A percentile compares a stretch with the other conserved stretches of the same genome.
These are phyloP conservation scores for Lithohypha guttulata DNA, from an alignment of 2,329 filamentous ascomycete genomes.

Conservation along the genomic window DNA sequence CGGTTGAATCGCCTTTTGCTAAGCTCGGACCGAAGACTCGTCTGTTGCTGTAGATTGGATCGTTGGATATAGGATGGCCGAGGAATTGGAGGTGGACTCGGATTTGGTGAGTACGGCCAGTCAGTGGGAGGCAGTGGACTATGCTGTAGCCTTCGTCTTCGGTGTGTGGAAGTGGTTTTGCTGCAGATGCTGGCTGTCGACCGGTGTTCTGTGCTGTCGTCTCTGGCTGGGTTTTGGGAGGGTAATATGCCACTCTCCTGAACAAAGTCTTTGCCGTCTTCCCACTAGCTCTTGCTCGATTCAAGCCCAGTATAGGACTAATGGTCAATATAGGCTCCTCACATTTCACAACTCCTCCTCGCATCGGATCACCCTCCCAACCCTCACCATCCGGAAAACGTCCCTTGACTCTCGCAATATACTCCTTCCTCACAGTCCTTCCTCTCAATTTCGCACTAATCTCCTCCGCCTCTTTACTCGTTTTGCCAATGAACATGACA, in stretches of 20 bases:
- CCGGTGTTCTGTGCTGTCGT: neutral
- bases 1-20: slow-evolving; percentile 55
- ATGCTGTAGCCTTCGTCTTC: slow-evolving; percentile 72
- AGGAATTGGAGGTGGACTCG: slow-evolving; percentile 90
- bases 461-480: slow-evolving; percentile 63
- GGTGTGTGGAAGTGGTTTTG: slow-evolving; percentile 26
- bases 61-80: slow-evolving; percentile 90
- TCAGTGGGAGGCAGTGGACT: slow-evolving; percentile 85
- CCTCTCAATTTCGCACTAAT: slow-evolving; percentile 66
- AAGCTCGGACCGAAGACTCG: slow-evolving; percentile 78
- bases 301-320: slow-evolving; percentile 87
- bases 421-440: slow-evolving; percentile 86
- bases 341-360: slow-evolving; percentile 63
- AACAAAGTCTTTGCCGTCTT: slow-evolving; percentile 88
- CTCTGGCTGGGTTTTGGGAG: slow-evolving; percentile 32
- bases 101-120: slow-evolving; percentile 87
- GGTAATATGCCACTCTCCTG: slow-evolving; percentile 84
- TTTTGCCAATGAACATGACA: slow-evolving; percentile 96
- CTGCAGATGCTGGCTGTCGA: slow-evolving; percentile 25
- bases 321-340: slow-evolving; percentile 90
- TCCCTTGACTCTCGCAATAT: slow-evolving; percentile 81
- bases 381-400: slow-evolving; percentile 64
- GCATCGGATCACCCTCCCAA: slow-evolving; percentile 16
- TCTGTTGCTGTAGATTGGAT: slow-evolving; percentile 94
- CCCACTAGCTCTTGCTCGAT: slow-evolving; percentile 85